A percentile compares a stretch with the other conserved stretches of the same genome.
Evolutionary conservation across 192 early-diverging fungal species (phyloP).

Genomic region (Coemansia sp.): DNA sequence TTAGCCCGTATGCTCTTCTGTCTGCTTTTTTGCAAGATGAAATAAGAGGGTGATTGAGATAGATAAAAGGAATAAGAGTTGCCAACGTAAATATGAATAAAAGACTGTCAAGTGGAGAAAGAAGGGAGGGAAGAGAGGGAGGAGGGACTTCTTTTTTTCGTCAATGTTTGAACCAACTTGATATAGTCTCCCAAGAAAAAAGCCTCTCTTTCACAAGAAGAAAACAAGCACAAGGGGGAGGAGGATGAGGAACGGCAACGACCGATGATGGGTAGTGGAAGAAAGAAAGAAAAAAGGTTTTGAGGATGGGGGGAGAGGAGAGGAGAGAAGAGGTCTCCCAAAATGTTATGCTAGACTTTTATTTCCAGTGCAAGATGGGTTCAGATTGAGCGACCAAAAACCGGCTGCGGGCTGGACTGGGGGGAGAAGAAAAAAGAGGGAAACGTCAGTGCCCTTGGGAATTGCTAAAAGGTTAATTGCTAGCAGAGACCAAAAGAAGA

Average conservation of each 20-base stretch:
- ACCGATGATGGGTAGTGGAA: neutral
- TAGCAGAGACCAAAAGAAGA: neutral
- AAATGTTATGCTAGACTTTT: constrained; percentile 1
- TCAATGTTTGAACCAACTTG: constrained; percentile 5
- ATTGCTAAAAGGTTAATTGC: too few relatives aligned
- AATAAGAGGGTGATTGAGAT: neutral
- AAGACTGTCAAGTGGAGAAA: neutral
- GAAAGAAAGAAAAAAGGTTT: neutral
- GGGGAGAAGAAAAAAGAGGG: neutral
- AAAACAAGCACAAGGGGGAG: neutral
- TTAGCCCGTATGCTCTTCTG: neutral
- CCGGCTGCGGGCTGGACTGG: constrained; percentile 4
- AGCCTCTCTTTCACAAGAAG: neutral
- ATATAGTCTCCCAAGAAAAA: neutral
- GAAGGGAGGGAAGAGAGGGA: neutral
- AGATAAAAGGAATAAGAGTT: constrained; percentile 5
- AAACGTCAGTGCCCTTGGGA: neutral
- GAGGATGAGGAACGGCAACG: too few relatives aligned
- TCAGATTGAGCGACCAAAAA: constrained; percentile 3
- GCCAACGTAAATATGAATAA: constrained; percentile 3
- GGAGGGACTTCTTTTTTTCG: neutral
- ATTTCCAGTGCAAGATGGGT: neutral
- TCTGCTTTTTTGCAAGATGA: neutral
- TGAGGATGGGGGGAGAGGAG: constrained; percentile 4
- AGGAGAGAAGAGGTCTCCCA: neutral